Evolutionary conservation across 139 green algal genomes (phyloP), one percentile per base, ranked within the genome.

Genomic region (Pleodorina starrii): DNA sequence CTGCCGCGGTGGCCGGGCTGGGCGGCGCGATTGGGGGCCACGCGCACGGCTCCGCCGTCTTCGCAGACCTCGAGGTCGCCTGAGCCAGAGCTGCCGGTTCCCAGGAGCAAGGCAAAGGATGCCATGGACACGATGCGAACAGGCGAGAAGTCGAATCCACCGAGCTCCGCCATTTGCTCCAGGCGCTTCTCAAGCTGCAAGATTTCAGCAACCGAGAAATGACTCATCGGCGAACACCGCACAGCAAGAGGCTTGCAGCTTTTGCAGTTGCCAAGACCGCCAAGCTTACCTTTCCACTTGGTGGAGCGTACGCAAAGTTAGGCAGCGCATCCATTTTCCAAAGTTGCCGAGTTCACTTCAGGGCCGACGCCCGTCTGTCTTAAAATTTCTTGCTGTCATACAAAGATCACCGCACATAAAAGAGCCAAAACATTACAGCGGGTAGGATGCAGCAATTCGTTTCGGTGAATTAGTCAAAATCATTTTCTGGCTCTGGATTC

Each of bases 241-340:
- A 50, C 27, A 32, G 35, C 9, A n/a, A 46, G 19, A 50, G 35
- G 29, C 25, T 66, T 25, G 54, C 54, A 25, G 25, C 21, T 12
- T 21, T 12, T 32, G 21, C 54, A 21, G 29, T 25, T 12, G 54
- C 29, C 54, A 32, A 25, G 29, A 21, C 54, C 54, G 21, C 63
- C 63, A 16, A 74, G 38, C 36, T 59, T 66, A 82, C 74, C 74
- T 43, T 82, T 63, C 43, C 74, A 82, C 46, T 82, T 82, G 74
- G 74, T 3, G 74, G 74, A 1, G 74, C 74, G 43, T 82, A 82
- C 29, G n/a, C 27, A n/a, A 82, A 82, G 42, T 42, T 21, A 36
- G 14, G 1, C 1, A 35, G 27, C 7, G 19, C 42, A 25, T 80
- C 42, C 72, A 59, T 54, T 38, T n/a, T n/a, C n/a, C n/a, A n/a